phyloP scores from a whole-genome alignment of 106 monocot species.

The Phalaenopsis equestris region DNA sequence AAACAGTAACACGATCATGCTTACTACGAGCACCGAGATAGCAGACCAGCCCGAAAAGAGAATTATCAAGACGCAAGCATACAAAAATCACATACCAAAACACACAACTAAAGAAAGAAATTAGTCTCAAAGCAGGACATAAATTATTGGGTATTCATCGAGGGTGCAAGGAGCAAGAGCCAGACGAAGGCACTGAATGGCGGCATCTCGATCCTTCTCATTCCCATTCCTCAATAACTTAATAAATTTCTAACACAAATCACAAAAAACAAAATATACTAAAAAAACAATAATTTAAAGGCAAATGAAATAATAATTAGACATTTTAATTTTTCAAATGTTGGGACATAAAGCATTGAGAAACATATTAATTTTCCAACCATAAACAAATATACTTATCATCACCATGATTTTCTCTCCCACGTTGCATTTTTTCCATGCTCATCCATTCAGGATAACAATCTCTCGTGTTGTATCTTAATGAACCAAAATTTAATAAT shows the following conservation, averaged over 20 bases:
- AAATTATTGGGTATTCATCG: constrained; percentile 79
- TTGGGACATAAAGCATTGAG: too few species aligned
- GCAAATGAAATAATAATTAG: too few species aligned
- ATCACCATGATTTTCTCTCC: too few species aligned
- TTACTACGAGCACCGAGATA: neutral
- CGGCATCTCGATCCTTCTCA: constrained; percentile 47
- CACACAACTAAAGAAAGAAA: neutral
- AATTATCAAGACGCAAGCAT: neutral
- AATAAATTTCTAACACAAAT: constrained; percentile 58
- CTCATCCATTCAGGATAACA: too few species aligned
- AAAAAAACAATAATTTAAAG: neutral
- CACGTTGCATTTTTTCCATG: too few species aligned
- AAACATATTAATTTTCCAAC: too few species aligned
- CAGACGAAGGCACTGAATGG: constrained; percentile 59
- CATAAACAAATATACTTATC: too few species aligned
- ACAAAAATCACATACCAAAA: neutral
- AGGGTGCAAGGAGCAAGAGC: constrained; percentile 87
- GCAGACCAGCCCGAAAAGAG: neutral
- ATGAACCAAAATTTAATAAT: too few species aligned
- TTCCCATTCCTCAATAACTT: constrained; percentile 82
- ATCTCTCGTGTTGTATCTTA: too few species aligned
- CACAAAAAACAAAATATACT: constrained; percentile 1
- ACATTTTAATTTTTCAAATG: too few species aligned
- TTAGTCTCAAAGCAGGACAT: neutral
- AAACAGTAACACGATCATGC: neutral